Percentiles rank a stretch among this genome's conserved stretches.
phyloP scores from a whole-genome alignment of 2,329 filamentous ascomycete species.

The Juglanconis sp. region DNA sequence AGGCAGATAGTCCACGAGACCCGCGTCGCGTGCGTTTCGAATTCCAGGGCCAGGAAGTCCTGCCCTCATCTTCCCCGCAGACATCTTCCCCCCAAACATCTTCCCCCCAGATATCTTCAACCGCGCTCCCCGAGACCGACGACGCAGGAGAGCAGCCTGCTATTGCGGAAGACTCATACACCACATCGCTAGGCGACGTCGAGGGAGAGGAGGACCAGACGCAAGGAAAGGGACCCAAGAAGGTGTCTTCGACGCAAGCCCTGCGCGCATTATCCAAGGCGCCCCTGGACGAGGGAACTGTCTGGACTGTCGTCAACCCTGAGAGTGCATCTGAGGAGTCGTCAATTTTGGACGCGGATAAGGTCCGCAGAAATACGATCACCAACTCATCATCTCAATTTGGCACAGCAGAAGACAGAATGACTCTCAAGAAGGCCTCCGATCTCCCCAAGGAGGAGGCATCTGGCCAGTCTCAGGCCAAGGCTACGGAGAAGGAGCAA shows the following conservation, averaged over 20 bases:
- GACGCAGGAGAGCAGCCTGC: conserved; percentile 12
- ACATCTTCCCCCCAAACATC: conserved; percentile 18
- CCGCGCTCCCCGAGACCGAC: conserved; percentile 20
- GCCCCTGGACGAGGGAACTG: conserved; percentile 32
- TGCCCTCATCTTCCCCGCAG: conserved; percentile 56
- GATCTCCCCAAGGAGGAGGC: background rate
- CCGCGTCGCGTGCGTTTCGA: conserved; percentile 63
- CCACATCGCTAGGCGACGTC: conserved; percentile 25
- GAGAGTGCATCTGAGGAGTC: background rate
- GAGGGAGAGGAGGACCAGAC: conserved; percentile 32
- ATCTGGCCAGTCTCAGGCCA: background rate
- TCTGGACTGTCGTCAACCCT: conserved; percentile 32
- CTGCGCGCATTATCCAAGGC: conserved; percentile 33
- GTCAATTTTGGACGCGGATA: background rate
- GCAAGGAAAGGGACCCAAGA: conserved; percentile 30
- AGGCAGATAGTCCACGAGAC: conserved; percentile 23
- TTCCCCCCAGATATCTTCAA: conserved; percentile 6
- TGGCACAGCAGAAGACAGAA: background rate
- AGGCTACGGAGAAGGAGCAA: background rate
- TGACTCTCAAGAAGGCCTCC: background rate
- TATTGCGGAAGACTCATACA: conserved; percentile 21
- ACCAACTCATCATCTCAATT: background rate
- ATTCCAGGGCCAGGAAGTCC: conserved; percentile 57
- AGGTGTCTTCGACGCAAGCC: conserved; percentile 36
- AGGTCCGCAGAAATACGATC: background rate